Evolutionary conservation across 192 early-diverging fungal genomes (phyloP), one percentile per base, ranked within the genome.

Genomic region (Coemansia sp.): DNA sequence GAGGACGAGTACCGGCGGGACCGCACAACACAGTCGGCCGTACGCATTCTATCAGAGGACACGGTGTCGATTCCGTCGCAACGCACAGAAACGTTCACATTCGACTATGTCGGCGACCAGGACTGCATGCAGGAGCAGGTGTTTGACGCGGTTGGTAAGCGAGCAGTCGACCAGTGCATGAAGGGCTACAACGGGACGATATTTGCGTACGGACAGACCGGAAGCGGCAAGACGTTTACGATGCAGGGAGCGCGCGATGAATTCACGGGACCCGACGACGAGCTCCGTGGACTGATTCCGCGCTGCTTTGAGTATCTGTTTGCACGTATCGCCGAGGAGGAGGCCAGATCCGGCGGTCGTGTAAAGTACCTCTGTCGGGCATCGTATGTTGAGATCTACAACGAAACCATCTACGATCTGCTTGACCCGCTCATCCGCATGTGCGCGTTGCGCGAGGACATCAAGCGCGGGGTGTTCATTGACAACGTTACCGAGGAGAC

Each of bases 331-430:
- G 78, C 81, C 5, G 70, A 82, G 32, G 80, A 83, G 63, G 84
- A 88, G 56, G 74, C 62, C 0, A 68, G 85, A 53, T 77, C 72
- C 45, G 65, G 69, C 43, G 83, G 74, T 10, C 86, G 70, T 18
- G 79, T 86, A 77, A 88, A 84, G 79, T 93, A 86, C 85, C 81
- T 89, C 47, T 95, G 94, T 74, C 86, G 89, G 45, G 95, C 92
- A 8, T 94, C 94, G 0, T 95, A 94, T 66, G 89, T 97, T 57
- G 94, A 97, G 64, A 95, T 95, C 71, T 97, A 97, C 86, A 95
- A 97, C 72, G 95, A 97, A 76, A 88, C 89, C 57, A 93, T 97
- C 61, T 89, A 89, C 56, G 95, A 97, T 68, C 76, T 97, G 48
- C 84, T 97, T 21, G 93, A 92, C 67, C 83, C 89, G 80, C 71